Percentiles rank a stretch among this genome's conserved stretches.
Evolutionary conservation across 495 filamentous ascomycete genomes (phyloP).

Genomic region (Aspergillus affinis): DNA sequence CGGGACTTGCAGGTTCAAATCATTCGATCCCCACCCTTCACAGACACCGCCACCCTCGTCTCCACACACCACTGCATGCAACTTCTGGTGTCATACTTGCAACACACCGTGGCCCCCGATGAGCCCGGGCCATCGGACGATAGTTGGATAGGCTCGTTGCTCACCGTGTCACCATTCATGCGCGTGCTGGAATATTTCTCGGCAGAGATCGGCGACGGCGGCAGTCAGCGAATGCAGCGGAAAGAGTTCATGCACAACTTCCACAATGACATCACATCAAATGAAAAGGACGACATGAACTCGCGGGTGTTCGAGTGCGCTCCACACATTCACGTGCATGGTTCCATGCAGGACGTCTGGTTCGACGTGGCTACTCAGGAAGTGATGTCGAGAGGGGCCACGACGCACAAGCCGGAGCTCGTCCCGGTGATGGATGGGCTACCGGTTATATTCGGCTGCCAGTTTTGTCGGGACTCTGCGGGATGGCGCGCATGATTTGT

Average conservation of each 20-base stretch:
- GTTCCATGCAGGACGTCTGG: constrained; percentile 42
- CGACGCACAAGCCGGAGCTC: constrained; percentile 35
- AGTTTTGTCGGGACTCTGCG: constrained; percentile 27
- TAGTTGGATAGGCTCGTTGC: constrained; percentile 45
- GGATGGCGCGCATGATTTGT: constrained; percentile 38
- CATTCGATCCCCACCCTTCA: constrained; percentile 44
- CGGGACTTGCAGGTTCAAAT: constrained; percentile 40
- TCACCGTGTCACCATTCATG: constrained; percentile 42
- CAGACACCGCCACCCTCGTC: constrained; percentile 41
- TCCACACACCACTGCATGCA: constrained; percentile 49
- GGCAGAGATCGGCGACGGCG: constrained; percentile 47
- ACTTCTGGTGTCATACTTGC: constrained; percentile 41
- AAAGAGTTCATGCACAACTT: constrained; percentile 51
- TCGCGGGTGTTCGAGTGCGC: constrained; percentile 37
- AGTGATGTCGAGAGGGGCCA: constrained; percentile 27
- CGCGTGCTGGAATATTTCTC: constrained; percentile 48
- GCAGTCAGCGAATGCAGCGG: constrained; percentile 41
- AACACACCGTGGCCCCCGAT: constrained; percentile 37
- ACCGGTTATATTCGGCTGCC: constrained; percentile 40
- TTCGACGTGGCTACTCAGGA: constrained; percentile 41
- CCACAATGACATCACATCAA: constrained; percentile 35
- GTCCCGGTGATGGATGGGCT: constrained; percentile 34
- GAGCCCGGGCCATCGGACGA: constrained; percentile 32
- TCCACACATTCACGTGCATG: constrained; percentile 34
- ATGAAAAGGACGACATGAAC: constrained; percentile 43